Base-by-base conservation (phyloP, 2,329 filamentous ascomycete genomes). In the Zalaria obscura region DNA sequence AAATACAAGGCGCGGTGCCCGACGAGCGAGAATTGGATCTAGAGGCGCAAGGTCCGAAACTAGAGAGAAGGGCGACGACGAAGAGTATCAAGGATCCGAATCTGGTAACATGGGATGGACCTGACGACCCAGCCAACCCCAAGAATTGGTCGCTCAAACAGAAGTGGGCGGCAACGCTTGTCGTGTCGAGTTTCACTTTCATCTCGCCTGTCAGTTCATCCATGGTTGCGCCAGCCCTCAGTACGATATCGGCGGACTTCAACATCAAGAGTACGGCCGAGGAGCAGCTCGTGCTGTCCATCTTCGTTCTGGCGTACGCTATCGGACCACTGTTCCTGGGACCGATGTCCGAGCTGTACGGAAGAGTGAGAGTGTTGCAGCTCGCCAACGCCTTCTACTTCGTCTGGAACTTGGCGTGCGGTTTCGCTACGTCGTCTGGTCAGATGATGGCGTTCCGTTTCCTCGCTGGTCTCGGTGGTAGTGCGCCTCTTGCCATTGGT, bases 71-170 rank as follows among this genome's bases (percentile, higher is more conserved):
- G 42, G 39, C 40, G 18, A 55, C 46, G 27, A 42, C 47, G 11
- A 51, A 40, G 43, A 52, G 52, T 3, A 40, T 45, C 37, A 56
- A 53, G 35, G 55, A 56, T 39, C 52, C 53, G 5, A 53, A 52
- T 35, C 40, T 57, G 57, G 64, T 69, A 1, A 62, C 60, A 1
- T 70, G 66, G 66, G 66, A 68, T 42, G 58, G 60, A 2, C 56
- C 62, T 4, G 55, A 66, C 27, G 67, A 70, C 44, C 63, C 62
- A 7, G 54, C 53, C 25, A 69, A 70, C 39, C 67, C 67, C 1
- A 66, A 67, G 47, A 68, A 68, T 42, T 68, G 65, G 65, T 50
- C 53, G 3, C 58, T 58, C 44, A 56, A 54, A 41, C 52, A 58
- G 27, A 67, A 67, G 50, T 68, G 66, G 66, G 52, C 59, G 25